Base-by-base conservation (phyloP, 495 filamentous ascomycete genomes). In the Daldinia vernicosa region DNA sequence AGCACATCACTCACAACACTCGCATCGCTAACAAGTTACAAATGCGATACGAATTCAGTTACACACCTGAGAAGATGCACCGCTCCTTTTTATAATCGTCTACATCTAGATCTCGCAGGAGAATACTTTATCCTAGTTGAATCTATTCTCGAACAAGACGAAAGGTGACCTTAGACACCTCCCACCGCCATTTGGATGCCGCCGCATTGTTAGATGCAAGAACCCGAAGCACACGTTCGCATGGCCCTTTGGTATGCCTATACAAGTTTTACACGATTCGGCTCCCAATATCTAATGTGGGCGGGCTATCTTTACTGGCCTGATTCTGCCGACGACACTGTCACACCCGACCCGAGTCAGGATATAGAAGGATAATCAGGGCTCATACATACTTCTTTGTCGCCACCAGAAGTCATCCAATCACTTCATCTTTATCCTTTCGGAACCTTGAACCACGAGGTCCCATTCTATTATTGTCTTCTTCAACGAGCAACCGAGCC, bases 1-100 rank as follows among this genome's bases (percentile, higher is more conserved):
- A 47, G 30, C 71, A 74, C 71, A 74, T 74, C 17, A 32, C 61
- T 63, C 71, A 74, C 71, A 74, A 70, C 17, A 32, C 61, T 63
- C 71, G 70, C 71, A 67, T 74, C 26, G 17, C 65, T 66, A 45
- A 50, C 17, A 35, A 33, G 24, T 15, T 15, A 26, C 39, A 37
- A 47, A 33, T 12, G n/a, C 53, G 37, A 2, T 32, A 30, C 57
- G 56, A 24, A 62, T 43, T 14, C 37, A 14, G 32, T 50, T 26
- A 40, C 8, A n/a, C 33, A 27, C 33, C 24, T 17, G 35, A 27
- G 19, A 53, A 30, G 45, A 8, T 9, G 43, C 15, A 6, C 27
- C 4, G 3, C 14, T 28, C 26, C 37, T 37, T 66, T 63, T 64
- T 73, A 69, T 69, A 60, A n/a, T 24, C 12, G 30, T 32, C 3